Base-by-base conservation (phyloP, 345 rosid species). In the Arabis alpina region DNA sequence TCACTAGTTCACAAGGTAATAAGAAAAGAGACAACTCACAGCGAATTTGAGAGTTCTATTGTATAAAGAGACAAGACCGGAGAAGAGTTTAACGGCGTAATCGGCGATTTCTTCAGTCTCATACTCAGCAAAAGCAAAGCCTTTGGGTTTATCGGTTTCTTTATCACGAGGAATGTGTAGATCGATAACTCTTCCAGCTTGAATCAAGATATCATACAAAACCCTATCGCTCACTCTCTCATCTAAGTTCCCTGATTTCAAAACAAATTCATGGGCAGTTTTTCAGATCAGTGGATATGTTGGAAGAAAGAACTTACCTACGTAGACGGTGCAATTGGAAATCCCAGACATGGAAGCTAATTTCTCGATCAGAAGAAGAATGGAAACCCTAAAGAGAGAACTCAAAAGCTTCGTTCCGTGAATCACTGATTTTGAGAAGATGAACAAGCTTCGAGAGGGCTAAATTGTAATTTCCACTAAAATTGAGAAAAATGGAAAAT, bases 1-100 rank as follows among this genome's bases (percentile, higher is more conserved):
- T 30, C 1, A 15, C 23, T 1, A 39, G 23, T 19, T 16, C 24
- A 61, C 2, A 8, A 42, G 43, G 12, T 5, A 16, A 19, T 19
- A 1, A 55, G 7, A 15, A 11, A 25, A 28, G 47, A 70, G 30
- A 78, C 92, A 34, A 34, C 37, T 51, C 19, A 87, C 97, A 60
- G 84, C 95, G 40, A 89, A 94, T 67, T 82, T 89, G n/a, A 94
- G 73, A 19, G 89, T 83, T 49, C 98, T 76, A 9, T 81, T 89
- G 75, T 84, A 80, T 11, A 94, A 87, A 68, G 88, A 82, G n/a
- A 94, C 95, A 19, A 94, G 88, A 70, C 98, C 98, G 8, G 96
- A 80, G 83, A 91, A 94, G 54, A 91, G 95, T 86, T 80, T 89
- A 42, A 91, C 88, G 37, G 99, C 97, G 74, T 94, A 94, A 15